Percentiles rank a stretch among this genome's conserved stretches.
Conservation (phyloP, 306 rosid species). For the Acacia confusa region DNA sequence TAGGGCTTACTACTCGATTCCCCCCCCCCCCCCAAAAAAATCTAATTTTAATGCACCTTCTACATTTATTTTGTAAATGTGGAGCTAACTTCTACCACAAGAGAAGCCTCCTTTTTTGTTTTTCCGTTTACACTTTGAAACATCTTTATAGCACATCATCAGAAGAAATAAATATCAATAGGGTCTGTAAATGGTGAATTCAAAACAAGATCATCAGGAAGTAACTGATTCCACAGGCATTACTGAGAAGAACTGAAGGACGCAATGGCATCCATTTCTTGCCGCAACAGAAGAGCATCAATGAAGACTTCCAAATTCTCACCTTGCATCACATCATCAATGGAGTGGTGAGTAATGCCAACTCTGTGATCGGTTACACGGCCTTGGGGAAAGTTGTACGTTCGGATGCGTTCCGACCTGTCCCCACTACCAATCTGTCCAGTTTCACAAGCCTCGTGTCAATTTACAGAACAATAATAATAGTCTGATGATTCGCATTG, state of each 20-base stretch:
- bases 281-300: conserved; percentile 81
- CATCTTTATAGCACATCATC: not conserved
- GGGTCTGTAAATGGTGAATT: not conserved
- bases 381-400: conserved; percentile 92
- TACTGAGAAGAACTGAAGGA: conserved; percentile 54
- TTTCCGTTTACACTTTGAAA: not conserved
- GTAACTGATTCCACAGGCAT: conserved; percentile 10
- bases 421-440: conserved; percentile 90
- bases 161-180: not conserved
- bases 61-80: not conserved
- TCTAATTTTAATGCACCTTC: not conserved
- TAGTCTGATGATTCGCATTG: not conserved
- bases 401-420: conserved; percentile 87
- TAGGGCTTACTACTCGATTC: not conserved
- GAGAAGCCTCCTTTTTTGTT: not conserved
- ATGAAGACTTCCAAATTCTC: conserved; percentile 72
- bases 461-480: conserved; percentile 19
- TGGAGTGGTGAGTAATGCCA: conserved; percentile 76
- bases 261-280: conserved; percentile 85
- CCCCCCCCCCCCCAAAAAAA: not conserved
- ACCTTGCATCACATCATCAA: conserved; percentile 83
- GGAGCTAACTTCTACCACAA: not conserved
- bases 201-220: conserved; percentile 8
- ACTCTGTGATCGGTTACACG: conserved; percentile 93
- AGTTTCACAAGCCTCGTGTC: conserved; percentile 24